These are phyloP conservation scores for Suhomyces kilbournensis DNA, from an alignment of 805 yeast species.

Conservation along the genomic window DNA sequence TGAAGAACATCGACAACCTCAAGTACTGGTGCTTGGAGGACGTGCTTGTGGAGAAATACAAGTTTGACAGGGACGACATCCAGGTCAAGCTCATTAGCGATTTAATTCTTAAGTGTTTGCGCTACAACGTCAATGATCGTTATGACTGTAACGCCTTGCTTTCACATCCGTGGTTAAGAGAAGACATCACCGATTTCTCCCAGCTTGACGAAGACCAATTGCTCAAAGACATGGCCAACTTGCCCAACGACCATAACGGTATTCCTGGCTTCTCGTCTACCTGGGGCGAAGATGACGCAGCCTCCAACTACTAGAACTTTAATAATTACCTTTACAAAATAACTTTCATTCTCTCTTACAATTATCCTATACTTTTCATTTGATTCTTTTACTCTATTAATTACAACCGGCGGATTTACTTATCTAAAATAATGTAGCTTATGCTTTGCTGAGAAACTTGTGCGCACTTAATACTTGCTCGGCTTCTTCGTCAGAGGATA, in stretches of 20 bases:
- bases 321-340: neutral
- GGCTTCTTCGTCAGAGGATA: constrained; percentile 17
- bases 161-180: constrained; percentile 50
- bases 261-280: constrained; percentile 33
- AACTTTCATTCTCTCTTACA: neutral
- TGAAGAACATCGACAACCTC: constrained; percentile 45
- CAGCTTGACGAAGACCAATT: constrained; percentile 6
- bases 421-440: neutral
- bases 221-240: constrained; percentile 14
- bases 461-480: neutral
- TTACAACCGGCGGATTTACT: neutral
- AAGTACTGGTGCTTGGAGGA: constrained; percentile 51
- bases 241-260: constrained; percentile 24
- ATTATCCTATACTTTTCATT: neutral
- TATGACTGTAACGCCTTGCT: constrained; percentile 54
- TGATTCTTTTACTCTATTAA: neutral
- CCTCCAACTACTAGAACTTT: neutral
- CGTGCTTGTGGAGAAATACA: constrained; percentile 49
- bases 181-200: constrained; percentile 8
- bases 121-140: constrained; percentile 46
- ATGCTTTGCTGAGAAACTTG: neutral
- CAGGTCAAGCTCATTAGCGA: constrained; percentile 40
- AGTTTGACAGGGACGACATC: constrained; percentile 33
- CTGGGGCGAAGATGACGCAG: constrained; percentile 13
- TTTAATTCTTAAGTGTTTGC: constrained; percentile 50